phyloP scores from a whole-genome alignment of 805 yeast species.

The Ogataea pini region DNA sequence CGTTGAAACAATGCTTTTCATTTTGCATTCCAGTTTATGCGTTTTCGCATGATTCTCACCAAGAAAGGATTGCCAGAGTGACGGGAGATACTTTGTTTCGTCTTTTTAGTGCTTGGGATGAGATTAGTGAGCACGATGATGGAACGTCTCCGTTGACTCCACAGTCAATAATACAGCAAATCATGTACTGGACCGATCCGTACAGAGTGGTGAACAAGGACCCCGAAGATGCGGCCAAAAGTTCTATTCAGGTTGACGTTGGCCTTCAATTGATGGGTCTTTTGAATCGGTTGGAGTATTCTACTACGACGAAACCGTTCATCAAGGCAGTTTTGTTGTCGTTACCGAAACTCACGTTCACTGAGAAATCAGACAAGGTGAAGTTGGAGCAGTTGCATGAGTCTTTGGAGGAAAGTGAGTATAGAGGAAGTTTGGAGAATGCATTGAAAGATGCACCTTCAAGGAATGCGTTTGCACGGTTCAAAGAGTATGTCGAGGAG shows the following conservation, averaged over 20 bases:
- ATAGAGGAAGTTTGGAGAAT: conserved; percentile 27
- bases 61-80: conserved; percentile 59
- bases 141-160: conserved; percentile 41
- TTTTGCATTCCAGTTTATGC: conserved; percentile 89
- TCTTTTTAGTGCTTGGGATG: conserved; percentile 46
- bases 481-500: conserved; percentile 29
- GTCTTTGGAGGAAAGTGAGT: conserved; percentile 24
- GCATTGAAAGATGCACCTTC: conserved; percentile 29
- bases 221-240: conserved; percentile 42
- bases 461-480: conserved; percentile 27
- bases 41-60: conserved; percentile 73
- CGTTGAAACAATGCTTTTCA: conserved; percentile 74
- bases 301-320: conserved; percentile 50
- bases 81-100: conserved; percentile 68
- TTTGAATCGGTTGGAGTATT: conserved; percentile 48
- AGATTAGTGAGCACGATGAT: conserved; percentile 37
- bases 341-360: conserved; percentile 50
- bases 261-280: conserved; percentile 54
- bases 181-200: conserved; percentile 87
- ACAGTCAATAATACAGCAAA: conserved; percentile 60
- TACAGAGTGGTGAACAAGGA: conserved; percentile 53
- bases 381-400: conserved; percentile 27
- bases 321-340: conserved; percentile 55
- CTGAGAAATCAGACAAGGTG: conserved; percentile 28
- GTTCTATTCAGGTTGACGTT: conserved; percentile 56